Percentiles rank a stretch among this genome's conserved stretches.
phyloP scores from a whole-genome alignment of 1,284 basidiomycete genomes.

The Dichomitus squalens region DNA sequence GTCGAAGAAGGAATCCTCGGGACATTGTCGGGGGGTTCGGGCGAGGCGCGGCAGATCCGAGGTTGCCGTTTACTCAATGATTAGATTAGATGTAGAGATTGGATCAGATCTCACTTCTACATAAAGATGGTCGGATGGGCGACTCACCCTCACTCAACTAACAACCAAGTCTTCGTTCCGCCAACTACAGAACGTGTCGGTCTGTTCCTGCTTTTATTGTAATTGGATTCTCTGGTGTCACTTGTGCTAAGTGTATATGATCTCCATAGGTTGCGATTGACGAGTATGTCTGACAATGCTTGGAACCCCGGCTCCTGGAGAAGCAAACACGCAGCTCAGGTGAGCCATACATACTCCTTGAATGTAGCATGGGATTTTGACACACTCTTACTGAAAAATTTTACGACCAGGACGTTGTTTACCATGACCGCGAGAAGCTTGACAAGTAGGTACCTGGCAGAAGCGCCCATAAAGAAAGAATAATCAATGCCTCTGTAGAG shows the following conservation, averaged over 20 bases:
- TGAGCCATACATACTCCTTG: conserved; percentile 5
- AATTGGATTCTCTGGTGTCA: no score
- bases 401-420: conserved; percentile 59
- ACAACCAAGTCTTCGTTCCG: no score
- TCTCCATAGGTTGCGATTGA: neutral
- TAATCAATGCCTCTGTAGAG: conserved; percentile 43
- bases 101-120: neutral
- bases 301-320: conserved; percentile 65
- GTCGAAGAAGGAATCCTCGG: no score
- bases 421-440: conserved; percentile 52
- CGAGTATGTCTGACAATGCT: conserved; percentile 4
- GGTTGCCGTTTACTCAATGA: no score
- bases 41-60: neutral
- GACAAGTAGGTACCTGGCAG: conserved; percentile 38
- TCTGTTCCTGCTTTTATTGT: no score
- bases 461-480: no score
- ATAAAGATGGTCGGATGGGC: neutral
- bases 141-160: neutral
- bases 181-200: no score
- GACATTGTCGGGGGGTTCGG: no score
- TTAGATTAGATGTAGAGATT: neutral
- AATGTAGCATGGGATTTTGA: no score
- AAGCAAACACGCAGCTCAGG: conserved; percentile 66
- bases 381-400: no score
- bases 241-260: no score